Evolutionary conservation across 371 early-diverging fungal genomes (phyloP), one percentile per base, ranked within the genome.

Genomic region (Chytridiales sp.): DNA sequence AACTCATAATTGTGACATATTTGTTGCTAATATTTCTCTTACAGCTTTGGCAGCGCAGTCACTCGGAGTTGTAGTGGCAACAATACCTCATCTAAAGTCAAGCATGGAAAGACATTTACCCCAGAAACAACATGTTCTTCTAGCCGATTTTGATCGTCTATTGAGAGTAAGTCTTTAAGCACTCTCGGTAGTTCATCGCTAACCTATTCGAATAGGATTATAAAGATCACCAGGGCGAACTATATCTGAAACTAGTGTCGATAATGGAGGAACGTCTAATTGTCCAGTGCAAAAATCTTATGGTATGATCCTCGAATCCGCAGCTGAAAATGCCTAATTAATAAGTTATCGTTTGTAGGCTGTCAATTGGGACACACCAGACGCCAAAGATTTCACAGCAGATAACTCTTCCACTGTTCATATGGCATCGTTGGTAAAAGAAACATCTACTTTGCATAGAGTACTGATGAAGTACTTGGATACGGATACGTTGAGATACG

Each of bases 181-280:
- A 35, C 40, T 30, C 48, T 9, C 11, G 22, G 8, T 19, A 29
- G 54, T 21, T 43, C 11, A 36, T 47, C 17, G 24, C 68, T 34
- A 22, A 62, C 17, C 19, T 31, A 21, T 26, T 50, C 61, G 2
- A 68, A 26, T 43, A 80, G 64, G 97, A 97, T 61, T 94, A 86
- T 61, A 66, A 72, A 36, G 86, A 92, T 27, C 96, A 97, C 69
- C 96, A 94, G 72, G 69, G 71, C 11, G 93, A 94, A 59, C 79
- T 97, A 62, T 91, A 91, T 61, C 69, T 76, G 21, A 95, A 96
- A 58, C 72, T 97, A 21, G 86, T 95, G 1, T 75, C 87, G 1
- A 95, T 96, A 52, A 95, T 97, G 97, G 79, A 88, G 17, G 96
- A 95, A 49, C 78, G 94, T 22, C 82, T 93, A 30, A 69, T 73